Base-by-base conservation (phyloP, 2,329 filamentous ascomycete genomes). In the Lachnellula suecica region DNA sequence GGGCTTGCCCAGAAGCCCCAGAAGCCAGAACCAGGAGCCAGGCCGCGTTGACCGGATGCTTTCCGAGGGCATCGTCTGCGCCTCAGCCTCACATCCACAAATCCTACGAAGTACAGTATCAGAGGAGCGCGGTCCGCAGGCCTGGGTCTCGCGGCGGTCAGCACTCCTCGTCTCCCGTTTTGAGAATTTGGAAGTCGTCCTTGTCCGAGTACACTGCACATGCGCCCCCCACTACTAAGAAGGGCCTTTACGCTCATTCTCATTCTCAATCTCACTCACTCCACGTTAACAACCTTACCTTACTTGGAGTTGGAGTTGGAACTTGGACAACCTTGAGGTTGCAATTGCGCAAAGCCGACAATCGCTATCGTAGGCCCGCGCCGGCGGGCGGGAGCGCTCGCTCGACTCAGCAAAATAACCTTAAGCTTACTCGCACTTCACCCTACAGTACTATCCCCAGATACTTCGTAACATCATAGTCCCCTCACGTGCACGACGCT, bases 11-110 rank as follows among this genome's bases (percentile, higher is more conserved):
- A 31, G 15, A 31, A 31, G 9, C 15, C 15, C 15, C 15, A 9
- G 27, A 15, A 17, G 6, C 15, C 15, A 17, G 31, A 17, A 17
- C 31, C 10, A 5, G 31, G 15, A 17, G 27, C 11, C 1, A 43
- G 10, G 24, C 22, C 29, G 44, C 8, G 13, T 42, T n/a, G 20
- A 24, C 20, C 47, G 47, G 47, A 38, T 50, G 38, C 19, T 20
- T 38, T 50, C 47, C 47, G 38, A 42, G 34, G 27, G n/a, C n/a
- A 42, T 15, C 34, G 24, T 9, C 31, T 27, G 22, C 25, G 47
- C 47, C 47, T 50, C 40, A 50, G 47, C 47, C 47, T 44, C 47
- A 43, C 27, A 19, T 44, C 20, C 22, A 44, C 34, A 13, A 17
- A 20, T 4, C 17, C 17, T 17, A n/a, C n/a, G n/a, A n/a, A n/a